Base-by-base conservation (phyloP, 306 rosid genomes). In the Ammopiptanthus mongolicus region DNA sequence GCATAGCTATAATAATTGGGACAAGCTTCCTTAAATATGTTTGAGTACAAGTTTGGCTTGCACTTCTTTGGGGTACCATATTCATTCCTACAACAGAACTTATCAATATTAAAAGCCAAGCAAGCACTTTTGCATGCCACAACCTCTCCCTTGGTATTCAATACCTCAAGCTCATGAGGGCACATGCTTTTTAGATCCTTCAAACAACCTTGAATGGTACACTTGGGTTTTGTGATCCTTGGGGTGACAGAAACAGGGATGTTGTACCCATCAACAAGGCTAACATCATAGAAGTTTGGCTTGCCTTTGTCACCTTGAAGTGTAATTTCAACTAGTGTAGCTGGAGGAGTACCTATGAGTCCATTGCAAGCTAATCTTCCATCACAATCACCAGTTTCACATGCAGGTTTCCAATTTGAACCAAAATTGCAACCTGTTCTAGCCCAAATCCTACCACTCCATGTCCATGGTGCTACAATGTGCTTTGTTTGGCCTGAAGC, bases 401-500 rank as follows among this genome's bases (percentile, higher is more conserved):
- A 95, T 1, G 87, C 87, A 2, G 86, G 82, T 31, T 64, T 75
- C 85, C 83, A 31, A 25, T 83, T 88, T 0, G 87, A 23, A 5
- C 19, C 69, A 73, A 92, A 92, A 15, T 84, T 68, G 86, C 99
- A 95, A 25, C 92, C 92, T 2, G 97, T 95, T 81, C 99, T 77
- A 0, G 85, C 97, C 99, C 97, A 95, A 60, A 95, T 78, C 28
- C 99, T 83, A n/a, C 97, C 99, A n/a, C 6, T 87, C 97, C 99
- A 95, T 57, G 90, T 60, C 85, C 88, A 75, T 8, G 97, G 97
- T 33, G 92, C 85, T 1, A 47, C 18, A 1, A 95, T 39, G 5
- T 66, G 67, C 39, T 65, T 73, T 0, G 92, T 78, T 51, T 87
- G 85, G 36, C 86, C 86, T 0, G 93, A 18, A 1, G 87, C 77